A percentile compares a stretch with the other conserved stretches of the same genome.
Evolutionary conservation across 164 flowering plant species (phyloP).

Genomic region (Magnolia kwangsiensis): DNA sequence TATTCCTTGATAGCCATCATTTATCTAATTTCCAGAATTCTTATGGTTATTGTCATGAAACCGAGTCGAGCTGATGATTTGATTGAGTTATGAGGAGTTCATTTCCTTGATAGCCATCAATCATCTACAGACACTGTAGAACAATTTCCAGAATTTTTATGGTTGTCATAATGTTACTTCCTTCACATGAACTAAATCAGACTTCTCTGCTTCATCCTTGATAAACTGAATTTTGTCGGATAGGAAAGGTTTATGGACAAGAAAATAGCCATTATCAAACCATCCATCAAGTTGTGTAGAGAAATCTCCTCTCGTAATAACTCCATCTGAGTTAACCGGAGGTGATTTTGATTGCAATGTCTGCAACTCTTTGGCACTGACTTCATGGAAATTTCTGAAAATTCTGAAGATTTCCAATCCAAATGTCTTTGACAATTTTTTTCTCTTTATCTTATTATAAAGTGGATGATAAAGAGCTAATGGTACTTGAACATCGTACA

Average conservation of each 20-base stretch:
- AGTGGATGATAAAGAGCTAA: not conserved
- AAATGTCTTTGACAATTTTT: not conserved
- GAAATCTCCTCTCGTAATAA: not conserved
- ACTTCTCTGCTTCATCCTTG: not conserved
- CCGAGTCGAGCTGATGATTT: not conserved
- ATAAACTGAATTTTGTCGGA: not conserved
- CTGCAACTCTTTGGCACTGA: not conserved
- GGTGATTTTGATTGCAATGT: not conserved
- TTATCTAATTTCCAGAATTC: too few species aligned
- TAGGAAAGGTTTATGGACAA: not conserved
- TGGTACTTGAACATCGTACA: not conserved
- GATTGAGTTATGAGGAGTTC: not conserved
- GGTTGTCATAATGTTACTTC: not conserved
- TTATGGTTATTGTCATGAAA: not conserved
- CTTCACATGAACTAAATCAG: not conserved
- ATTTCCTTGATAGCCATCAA: not conserved
- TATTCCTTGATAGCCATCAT: not conserved
- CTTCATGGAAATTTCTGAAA: slow-evolving; percentile 3
- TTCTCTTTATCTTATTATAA: not conserved
- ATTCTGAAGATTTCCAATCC: not conserved
- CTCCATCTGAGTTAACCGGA: not conserved
- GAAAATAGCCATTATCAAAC: not conserved
- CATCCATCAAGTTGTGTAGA: not conserved
- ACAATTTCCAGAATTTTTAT: too few species aligned
- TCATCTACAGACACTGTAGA: not conserved